Evolutionary conservation across 2,329 filamentous ascomycete species (phyloP), one percentile per base, ranked within the genome.

Genomic region (Amauroascus verrucosus): DNA sequence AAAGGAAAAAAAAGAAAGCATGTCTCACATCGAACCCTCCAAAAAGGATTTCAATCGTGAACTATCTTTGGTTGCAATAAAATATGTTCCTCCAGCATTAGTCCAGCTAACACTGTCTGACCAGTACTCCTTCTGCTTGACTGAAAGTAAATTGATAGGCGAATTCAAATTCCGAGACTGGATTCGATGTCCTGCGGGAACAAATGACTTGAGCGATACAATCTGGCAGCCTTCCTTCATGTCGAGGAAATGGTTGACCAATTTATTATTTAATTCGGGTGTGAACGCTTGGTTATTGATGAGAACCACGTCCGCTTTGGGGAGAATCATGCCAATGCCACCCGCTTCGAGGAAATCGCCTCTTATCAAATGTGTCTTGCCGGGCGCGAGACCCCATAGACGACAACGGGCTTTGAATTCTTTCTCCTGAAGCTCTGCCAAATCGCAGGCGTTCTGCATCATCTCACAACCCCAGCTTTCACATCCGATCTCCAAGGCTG

Each of bases 251-350:
- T 95, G 88, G 62, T 88, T 82, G 60, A 91, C 81, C 44, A 98
- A 76, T 57, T 82, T 81, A 64, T 88, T 85, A 70, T 97, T 98
- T 53, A 96, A 79, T 61, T 84, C 78, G 13, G 90, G 84, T 5
- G 85, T 90, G 70, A 98, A 98, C 1, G 89, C 93, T 70, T 97
- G 90, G 71, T 98, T 98, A 75, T 98, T 98, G 62, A 97, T 91
- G 24, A 98, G 79, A 16, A 98, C 81, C n/a, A 97, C 90, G 66
- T 98, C 93, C 1, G 93, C 91, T 52, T 84, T 81, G 67, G 85
- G 84, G 48, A 98, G 77, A 6, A 84, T 83, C 22, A 82, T 77
- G 56, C 83, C 77, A 47, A 96, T 88, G 54, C 77, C 76, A 14
- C 78, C 67, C 60, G 85, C 86, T 59, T 83, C 81, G 8, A 89